Evolutionary conservation across 805 yeast species (phyloP), one percentile per base, ranked within the genome.

Genomic region (Saccharomycopsis sp.): DNA sequence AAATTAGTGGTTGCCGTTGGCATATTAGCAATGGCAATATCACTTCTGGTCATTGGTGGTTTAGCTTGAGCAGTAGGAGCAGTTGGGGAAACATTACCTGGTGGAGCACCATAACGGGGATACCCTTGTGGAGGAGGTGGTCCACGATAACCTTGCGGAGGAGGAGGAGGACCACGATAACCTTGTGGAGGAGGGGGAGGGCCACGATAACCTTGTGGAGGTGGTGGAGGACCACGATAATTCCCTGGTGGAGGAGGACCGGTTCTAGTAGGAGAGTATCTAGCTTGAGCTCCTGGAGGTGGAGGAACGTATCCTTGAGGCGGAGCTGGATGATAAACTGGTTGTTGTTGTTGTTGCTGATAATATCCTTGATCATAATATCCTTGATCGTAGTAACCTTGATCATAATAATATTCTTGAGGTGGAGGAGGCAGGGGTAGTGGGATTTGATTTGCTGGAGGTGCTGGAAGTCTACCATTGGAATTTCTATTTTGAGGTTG

Each of bases 1-100:
- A 67, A 66, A 23, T 59, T 53, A 37, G 51, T 54, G 39, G 52
- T 58, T 18, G 52, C 59, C 4, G 66, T 49, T 3, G 81, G 82
- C 60, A 72, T 62, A 28, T 60, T 58, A 49, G 58, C 61, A 52
- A 74, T 58, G 3, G 76, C 62, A 36, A 59, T 45, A 45, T 65
- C 70, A 39, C 71, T 64, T 14, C 63, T 51, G 6, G 64, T 52
- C 34, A 29, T 29, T 9, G 17, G 10, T 13, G 13, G 25, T 18
- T 33, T 15, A 19, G 23, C 28, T 21, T 27, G 41, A 5, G 41
- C 17, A 21, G 30, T 17, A 3, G 37, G 40, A n/a, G 49, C 49
- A 39, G 39, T 27, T 23, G 41, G 41, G 5, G 36, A 37, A 12
- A 20, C 30, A 17, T 31, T 37, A 10, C 36, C 40, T 19, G 27